Evolutionary conservation across 257 asterid species (phyloP), one percentile per base, ranked within the genome.

Genomic region (Petunia axillaris): DNA sequence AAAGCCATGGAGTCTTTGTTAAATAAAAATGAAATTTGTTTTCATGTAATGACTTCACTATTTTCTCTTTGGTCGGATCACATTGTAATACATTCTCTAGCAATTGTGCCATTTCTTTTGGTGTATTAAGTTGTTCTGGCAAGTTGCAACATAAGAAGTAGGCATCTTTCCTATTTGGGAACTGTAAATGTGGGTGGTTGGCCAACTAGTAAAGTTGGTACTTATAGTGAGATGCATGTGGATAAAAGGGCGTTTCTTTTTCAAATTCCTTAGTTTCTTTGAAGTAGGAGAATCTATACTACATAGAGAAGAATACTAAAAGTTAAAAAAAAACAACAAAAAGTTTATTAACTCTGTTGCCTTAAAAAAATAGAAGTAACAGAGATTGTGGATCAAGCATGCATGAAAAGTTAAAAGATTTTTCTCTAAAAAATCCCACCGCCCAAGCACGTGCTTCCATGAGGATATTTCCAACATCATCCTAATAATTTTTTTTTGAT

Each of bases 381-480:
- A 73, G 71, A 62, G 52, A 64, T 46, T 59, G 87, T 75, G 86
- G 80, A 62, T 63, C 64, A 79, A 70, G 78, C 80, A 81, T 82
- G 88, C 82, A 52, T 52, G 3, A 79, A 71, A 76, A 82, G 71
- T 35, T 64, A 59, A 79, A 25, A 59, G 36, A 37, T 80, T 35
- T 76, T 82, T 82, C 74, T 67, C 59, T 80, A 58, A 78, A 71
- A 78, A 89, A 84, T 83, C 87, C 89, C 83, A 88, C 89, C 87
- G 75, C 86, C 65, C 78, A 35, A 84, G 60, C 85, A 82, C 86
- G 90, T 85, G 88, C 78, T 82, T 83, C 62, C 85, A 71, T 64
- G 81, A 65, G 40, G 75, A 75, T 73, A 78, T 82, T 76, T 65
- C 39, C 78, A 81, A 81, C 68, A 50, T 48, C 77, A 14, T 68